Base-by-base conservation (phyloP, 2,329 filamentous ascomycete genomes). In the Fonsecaea monophora region DNA sequence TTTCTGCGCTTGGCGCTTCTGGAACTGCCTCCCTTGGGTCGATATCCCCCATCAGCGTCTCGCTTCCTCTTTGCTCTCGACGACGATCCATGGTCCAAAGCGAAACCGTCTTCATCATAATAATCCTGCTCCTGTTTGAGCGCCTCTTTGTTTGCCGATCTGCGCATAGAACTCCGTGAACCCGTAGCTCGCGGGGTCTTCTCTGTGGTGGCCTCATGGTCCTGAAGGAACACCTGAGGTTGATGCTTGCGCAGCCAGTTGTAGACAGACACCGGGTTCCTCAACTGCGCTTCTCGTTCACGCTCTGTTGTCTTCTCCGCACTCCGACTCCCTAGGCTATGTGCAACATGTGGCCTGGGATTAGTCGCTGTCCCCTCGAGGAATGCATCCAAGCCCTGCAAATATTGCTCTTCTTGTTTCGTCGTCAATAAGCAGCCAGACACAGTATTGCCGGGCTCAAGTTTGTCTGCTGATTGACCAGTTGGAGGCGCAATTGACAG, bases 201-300 rank as follows among this genome's bases (percentile, higher is more conserved):
- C 65, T 82, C 80, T 4, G 78, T 77, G 6, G 76, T 73, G 37
- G 75, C 73, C 73, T 90, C 88, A 64, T 88, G 87, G 74, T 93
- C 91, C 77, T 96, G 90, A 21, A 96, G 81, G 81, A 96, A 94
- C 57, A 93, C 89, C 77, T 94, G 89, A 2, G 93, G 91, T 66
- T 92, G 89, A 78, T 97, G 86, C 75, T 92, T 89, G 69, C 92
- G 87, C 12, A 99, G 86, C 95, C 95, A 99, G 78, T 96, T 97
- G 81, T 96, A 96, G 2, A 97, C 94, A 66, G 92, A 96, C 50
- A 92, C 91, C 0, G 94, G 93, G 77, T 98, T 98, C 60, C 86
- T 86, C 30, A 92, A 78, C 34, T 85, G 83, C 58, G 85, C 76
- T 64, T 86, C 84, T 75, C 79, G 84, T 78, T 82, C 85, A 66